Evolutionary conservation across 2,329 filamentous ascomycete genomes (phyloP).

Genomic region (Pseudogymnoascus sp.): DNA sequence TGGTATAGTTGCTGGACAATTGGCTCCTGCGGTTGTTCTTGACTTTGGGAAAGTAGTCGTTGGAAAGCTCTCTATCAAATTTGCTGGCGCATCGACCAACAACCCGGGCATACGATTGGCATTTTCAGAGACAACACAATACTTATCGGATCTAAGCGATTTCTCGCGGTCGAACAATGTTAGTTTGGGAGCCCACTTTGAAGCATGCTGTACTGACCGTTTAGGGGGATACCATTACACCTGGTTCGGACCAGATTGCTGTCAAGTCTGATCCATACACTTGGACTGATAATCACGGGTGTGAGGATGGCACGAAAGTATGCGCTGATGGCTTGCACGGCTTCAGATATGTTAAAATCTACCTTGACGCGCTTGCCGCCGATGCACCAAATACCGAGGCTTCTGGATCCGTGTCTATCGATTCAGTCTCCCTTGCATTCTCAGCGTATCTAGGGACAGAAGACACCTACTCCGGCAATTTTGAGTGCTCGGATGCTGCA

Average conservation of each 20-base stretch:
- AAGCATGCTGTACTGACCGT: slow-evolving; percentile 11
- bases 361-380: slow-evolving; percentile 37
- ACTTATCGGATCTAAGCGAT: slow-evolving; percentile 40
- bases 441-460: slow-evolving; percentile 43
- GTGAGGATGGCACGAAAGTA: slow-evolving; percentile 38
- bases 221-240: slow-evolving; percentile 36
- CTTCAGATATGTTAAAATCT: slow-evolving; percentile 47
- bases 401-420: slow-evolving; percentile 39
- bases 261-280: slow-evolving; percentile 38
- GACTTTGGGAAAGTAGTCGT: slow-evolving; percentile 46
- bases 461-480: slow-evolving; percentile 45
- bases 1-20: slow-evolving; percentile 9
- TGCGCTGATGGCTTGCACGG: slow-evolving; percentile 49
- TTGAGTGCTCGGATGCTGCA: slow-evolving; percentile 45
- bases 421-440: slow-evolving; percentile 38
- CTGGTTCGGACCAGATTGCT: slow-evolving; percentile 46
- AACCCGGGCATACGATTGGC: slow-evolving; percentile 39
- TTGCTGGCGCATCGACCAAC: slow-evolving; percentile 31
- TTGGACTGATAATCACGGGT: slow-evolving; percentile 42
- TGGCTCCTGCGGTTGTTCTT: slow-evolving; percentile 37
- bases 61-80: slow-evolving; percentile 39
- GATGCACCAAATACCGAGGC: slow-evolving; percentile 42
- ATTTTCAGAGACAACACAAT: slow-evolving; percentile 45
- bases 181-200: slow-evolving; percentile 17
- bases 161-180: slow-evolving; percentile 45